phyloP scores from a whole-genome alignment of 78 protist species.

The Dictyostelium purpureum region DNA sequence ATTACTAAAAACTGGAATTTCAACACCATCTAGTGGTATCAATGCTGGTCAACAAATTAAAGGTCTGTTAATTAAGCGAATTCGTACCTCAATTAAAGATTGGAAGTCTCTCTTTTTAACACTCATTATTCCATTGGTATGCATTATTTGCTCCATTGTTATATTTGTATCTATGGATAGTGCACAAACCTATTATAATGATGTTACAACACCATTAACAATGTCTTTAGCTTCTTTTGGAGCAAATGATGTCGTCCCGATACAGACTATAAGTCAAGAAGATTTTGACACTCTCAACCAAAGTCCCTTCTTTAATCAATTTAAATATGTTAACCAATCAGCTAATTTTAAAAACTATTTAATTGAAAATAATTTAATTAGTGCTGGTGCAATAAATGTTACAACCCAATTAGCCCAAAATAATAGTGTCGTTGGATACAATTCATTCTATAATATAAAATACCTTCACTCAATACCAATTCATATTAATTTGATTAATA shows the following conservation, averaged over 20 bases:
- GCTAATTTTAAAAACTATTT: neutral
- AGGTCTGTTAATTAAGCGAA: conserved; percentile 34
- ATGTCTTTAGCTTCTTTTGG: neutral
- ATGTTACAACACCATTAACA: conserved; percentile 6
- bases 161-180: neutral
- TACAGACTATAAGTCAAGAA: neutral
- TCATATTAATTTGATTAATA: conserved; percentile 3
- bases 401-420: neutral
- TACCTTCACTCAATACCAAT: conserved; percentile 28
- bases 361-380: neutral
- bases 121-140: conserved; percentile 1
- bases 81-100: conserved; percentile 25
- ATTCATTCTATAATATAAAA: neutral
- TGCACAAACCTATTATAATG: neutral
- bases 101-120: conserved; percentile 10
- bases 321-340: neutral
- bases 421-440: neutral
- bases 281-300: neutral
- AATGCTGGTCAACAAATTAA: conserved; percentile 1
- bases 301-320: neutral
- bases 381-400: conserved; percentile 30
- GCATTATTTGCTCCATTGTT: conserved; percentile 13
- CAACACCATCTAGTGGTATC: neutral
- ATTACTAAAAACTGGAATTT: neutral
- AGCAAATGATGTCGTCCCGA: neutral